These are phyloP conservation scores for Fusarium camptoceras DNA, from an alignment of 2,329 filamentous ascomycete species.

Conservation along the genomic window DNA sequence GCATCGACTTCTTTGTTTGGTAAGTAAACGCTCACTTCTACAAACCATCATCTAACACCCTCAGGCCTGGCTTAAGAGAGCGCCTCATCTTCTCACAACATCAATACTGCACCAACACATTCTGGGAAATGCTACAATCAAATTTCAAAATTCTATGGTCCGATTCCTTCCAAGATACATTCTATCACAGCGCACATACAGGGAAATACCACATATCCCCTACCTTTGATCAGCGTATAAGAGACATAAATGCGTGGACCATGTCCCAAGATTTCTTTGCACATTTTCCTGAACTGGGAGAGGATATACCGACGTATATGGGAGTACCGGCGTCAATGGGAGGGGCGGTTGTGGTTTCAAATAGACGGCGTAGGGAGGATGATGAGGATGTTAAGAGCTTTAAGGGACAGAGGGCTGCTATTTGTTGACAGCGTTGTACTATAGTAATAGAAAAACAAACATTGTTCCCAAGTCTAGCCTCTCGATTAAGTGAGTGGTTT, in stretches of 20 bases:
- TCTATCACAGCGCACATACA: slow-evolving; percentile 41
- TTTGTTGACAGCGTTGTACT: not conserved
- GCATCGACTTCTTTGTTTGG: slow-evolving; percentile 51
- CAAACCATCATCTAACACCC: not conserved
- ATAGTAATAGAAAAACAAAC: not conserved
- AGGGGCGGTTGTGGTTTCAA: not conserved
- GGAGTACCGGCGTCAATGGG: not conserved
- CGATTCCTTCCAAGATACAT: slow-evolving; percentile 44
- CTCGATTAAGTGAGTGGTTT: not conserved
- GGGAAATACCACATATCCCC: slow-evolving; percentile 43
- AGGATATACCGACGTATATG: slow-evolving; percentile 48
- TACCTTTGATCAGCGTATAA: slow-evolving; percentile 42
- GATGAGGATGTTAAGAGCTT: not conserved
- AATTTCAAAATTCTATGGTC: slow-evolving; percentile 45
- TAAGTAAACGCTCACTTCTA: not conserved
- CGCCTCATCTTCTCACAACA: slow-evolving; percentile 49
- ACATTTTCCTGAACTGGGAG: slow-evolving; percentile 44
- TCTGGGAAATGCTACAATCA: slow-evolving; percentile 44
- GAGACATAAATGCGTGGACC: slow-evolving; percentile 48
- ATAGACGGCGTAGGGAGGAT: not conserved
- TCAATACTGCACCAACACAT: slow-evolving; percentile 47
- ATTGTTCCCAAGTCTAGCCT: not conserved
- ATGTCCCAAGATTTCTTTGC: slow-evolving; percentile 46
- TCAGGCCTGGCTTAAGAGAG: slow-evolving; percentile 47
- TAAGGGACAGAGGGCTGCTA: slow-evolving; percentile 10